Conservation (phyloP, 2,329 filamentous ascomycete genomes). For the Septoria petroselini region DNA sequence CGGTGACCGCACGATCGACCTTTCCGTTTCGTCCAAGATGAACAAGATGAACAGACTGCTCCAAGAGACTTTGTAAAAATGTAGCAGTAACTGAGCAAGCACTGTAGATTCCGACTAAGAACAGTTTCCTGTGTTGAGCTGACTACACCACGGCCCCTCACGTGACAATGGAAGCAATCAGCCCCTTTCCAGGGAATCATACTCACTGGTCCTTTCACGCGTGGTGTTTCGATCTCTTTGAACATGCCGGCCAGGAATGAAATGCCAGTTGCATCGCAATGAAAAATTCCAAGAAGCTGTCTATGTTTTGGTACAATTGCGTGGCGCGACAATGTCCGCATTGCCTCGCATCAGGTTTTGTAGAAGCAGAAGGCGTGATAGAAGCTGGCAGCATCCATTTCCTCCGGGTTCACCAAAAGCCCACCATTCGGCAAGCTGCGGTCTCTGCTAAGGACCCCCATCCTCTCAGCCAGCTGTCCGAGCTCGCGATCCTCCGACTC, state of each 20-base stretch:
- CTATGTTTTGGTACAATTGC: too few relatives aligned
- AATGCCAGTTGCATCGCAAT: too few relatives aligned
- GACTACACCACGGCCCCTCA: too few relatives aligned
- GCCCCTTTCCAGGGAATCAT: too few relatives aligned
- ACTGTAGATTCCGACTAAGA: conserved; percentile 22
- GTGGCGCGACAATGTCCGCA: too few relatives aligned
- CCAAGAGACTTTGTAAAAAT: conserved; percentile 87
- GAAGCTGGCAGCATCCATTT: conserved; percentile 87
- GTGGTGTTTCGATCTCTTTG: too few relatives aligned
- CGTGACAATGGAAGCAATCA: too few relatives aligned
- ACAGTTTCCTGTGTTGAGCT: conserved; percentile 15
- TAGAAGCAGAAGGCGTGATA: conserved; percentile 97
- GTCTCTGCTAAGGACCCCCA: conserved; percentile 78
- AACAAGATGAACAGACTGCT: conserved; percentile 99
- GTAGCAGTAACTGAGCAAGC: conserved; percentile 19
- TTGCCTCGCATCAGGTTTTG: conserved; percentile 50
- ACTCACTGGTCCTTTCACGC: too few relatives aligned
- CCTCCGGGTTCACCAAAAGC: conserved; percentile 73
- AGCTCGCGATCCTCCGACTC: conserved; percentile 82
- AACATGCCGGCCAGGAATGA: too few relatives aligned
- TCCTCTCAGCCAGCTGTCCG: conserved; percentile 85
- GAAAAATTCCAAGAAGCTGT: too few relatives aligned
- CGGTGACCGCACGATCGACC: conserved; percentile 95
- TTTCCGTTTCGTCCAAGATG: conserved; percentile 91
- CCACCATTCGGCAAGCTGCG: conserved; percentile 47